These are phyloP conservation scores for Lodderomyces jiufengensis DNA, from an alignment of 1,139 yeast genomes.

Conservation along the genomic window DNA sequence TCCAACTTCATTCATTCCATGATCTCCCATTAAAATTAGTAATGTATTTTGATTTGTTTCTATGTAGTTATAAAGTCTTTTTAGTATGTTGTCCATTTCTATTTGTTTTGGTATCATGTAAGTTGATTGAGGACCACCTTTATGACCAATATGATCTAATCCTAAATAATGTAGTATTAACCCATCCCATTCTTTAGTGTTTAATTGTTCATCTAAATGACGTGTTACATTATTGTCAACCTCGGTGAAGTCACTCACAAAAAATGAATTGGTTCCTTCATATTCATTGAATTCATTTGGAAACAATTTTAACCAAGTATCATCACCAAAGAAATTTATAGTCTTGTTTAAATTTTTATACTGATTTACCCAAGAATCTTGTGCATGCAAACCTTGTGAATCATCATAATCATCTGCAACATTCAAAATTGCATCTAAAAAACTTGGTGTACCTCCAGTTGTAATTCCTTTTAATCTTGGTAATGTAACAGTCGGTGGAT, in stretches of 20 bases:
- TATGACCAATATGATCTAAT: conserved; percentile 95
- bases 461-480: conserved; percentile 79
- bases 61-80: conserved; percentile 47
- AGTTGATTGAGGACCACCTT: conserved; percentile 81
- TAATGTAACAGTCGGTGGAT: conserved; percentile 81
- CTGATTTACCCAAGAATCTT: conserved; percentile 87
- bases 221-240: conserved; percentile 93
- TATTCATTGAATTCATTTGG: conserved; percentile 58
- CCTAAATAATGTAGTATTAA: conserved; percentile 89
- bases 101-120: conserved; percentile 77
- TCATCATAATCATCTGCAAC: conserved; percentile 85
- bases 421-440: conserved; percentile 83
- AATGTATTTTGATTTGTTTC: conserved; percentile 48
- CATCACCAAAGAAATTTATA: conserved; percentile 91
- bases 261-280: conserved; percentile 93
- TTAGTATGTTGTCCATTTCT: conserved; percentile 77
- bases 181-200: conserved; percentile 64
- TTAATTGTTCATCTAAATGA: conserved; percentile 61
- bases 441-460: conserved; percentile 77
- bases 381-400: conserved; percentile 67
- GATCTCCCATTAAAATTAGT: conserved; percentile 84
- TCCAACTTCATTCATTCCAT: conserved; percentile 92
- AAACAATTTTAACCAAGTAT: conserved; percentile 92
- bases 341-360: conserved; percentile 39
- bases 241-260: conserved; percentile 89